Evolutionary conservation across 2,329 filamentous ascomycete species (phyloP).

Genomic region (Alternaria sp.): DNA sequence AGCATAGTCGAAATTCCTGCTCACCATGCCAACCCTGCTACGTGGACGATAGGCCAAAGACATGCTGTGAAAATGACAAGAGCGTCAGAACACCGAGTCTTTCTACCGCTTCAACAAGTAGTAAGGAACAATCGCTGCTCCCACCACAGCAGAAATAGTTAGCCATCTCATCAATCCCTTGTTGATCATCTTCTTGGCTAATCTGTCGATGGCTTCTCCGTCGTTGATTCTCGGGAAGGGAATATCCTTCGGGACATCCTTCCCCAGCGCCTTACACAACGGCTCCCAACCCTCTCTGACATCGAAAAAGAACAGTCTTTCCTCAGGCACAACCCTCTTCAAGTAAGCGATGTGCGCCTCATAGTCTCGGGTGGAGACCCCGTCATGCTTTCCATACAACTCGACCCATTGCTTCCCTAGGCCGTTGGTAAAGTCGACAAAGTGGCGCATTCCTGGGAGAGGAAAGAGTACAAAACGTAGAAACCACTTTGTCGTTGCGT

Average conservation of each 20-base stretch:
- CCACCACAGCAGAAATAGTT: conserved; percentile 11
- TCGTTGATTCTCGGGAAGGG: conserved; percentile 33
- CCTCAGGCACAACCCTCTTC: conserved; percentile 23
- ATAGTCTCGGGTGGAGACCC: conserved; percentile 5
- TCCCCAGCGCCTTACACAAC: conserved; percentile 25
- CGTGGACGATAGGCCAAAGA: neutral
- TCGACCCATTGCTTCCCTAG: conserved; percentile 18
- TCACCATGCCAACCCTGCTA: neutral
- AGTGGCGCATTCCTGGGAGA: conserved; percentile 27
- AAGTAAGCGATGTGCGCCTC: conserved; percentile 20
- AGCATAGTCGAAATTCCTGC: neutral
- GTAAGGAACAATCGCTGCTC: neutral
- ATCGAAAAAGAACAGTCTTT: conserved; percentile 23
- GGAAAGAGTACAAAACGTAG: conserved; percentile 27
- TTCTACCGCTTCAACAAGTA: neutral
- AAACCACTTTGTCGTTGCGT: conserved; percentile 20
- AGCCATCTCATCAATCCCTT: conserved; percentile 44
- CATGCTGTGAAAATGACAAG: neutral
- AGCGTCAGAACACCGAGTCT: neutral
- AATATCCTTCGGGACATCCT: conserved; percentile 17
- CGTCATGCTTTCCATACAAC: conserved; percentile 12
- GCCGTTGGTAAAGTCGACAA: conserved; percentile 19
- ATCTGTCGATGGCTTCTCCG: conserved; percentile 26
- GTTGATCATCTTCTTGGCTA: conserved; percentile 21
- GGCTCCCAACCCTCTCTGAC: conserved; percentile 32